Base-by-base conservation (phyloP, 257 asterid genomes). In the Salvia hispanica region DNA sequence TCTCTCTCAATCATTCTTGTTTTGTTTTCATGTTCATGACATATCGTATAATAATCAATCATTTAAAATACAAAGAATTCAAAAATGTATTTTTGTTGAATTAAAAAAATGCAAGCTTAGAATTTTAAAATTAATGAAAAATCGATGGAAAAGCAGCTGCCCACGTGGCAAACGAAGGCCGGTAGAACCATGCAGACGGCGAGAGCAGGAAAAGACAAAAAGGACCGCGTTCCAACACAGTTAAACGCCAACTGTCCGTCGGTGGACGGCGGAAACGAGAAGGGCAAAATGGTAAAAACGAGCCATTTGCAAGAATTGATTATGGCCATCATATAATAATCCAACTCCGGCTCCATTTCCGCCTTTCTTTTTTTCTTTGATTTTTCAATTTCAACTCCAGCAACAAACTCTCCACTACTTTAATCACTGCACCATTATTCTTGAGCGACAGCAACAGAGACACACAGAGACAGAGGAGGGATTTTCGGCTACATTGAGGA, bases 201-300 rank as follows among this genome's bases (percentile, higher is more conserved):
- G 68, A n/a, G 42, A 2, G 9, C 18, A 0, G 0, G 6, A 58
- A 76, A 70, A 43, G 80, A 76, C 80, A 31, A 58, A 70, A 34
- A 53, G 2, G 55, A 54, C 33, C 64, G 69, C 42, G 16, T 18
- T 42, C 58, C 31, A 62, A 55, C 16, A 59, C 46, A 64, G 25
- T 64, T 50, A 2, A 51, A 15, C 25, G 37, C 59, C 76, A 70
- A 50, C 59, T 64, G 73, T 31, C 76, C 59, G 73, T 65, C 73
- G 76, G 80, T 76, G 76, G 73, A 18, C 72, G 76, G 73, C 59
- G 66, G 73, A 34, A 59, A 76, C 69, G 16, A n/a, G 0, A 37
- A 64, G 76, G 76, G 51, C 39, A 46, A n/a, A 6, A 10, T 39
- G 1, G 77, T 71, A 48, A 72, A n/a, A 25, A 45, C 55, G 45